A percentile compares a stretch with the other conserved stretches of the same genome.
Conservation (phyloP, 2,329 filamentous ascomycete genomes). For the Arthroderma uncinatum region DNA sequence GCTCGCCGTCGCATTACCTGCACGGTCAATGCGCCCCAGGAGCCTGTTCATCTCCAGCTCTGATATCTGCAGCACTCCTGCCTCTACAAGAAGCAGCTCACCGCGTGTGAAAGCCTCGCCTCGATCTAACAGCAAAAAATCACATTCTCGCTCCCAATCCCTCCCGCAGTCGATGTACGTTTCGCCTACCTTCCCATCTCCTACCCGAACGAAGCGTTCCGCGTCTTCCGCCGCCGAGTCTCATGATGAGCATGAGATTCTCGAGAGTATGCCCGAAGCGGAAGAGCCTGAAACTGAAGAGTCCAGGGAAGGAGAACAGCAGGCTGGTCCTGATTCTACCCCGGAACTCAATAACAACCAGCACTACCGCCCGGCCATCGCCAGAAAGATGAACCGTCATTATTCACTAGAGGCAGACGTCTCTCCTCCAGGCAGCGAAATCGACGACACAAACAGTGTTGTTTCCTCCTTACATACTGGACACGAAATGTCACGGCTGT, state of each 20-base stretch:
- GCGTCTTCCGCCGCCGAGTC: background rate
- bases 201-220: background rate
- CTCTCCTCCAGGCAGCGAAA: conserved; percentile 1
- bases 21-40: conserved; percentile 25
- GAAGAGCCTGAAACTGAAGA: conserved; percentile 17
- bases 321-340: conserved; percentile 8
- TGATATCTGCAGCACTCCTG: conserved; percentile 10
- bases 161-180: conserved; percentile 6
- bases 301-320: conserved; percentile 3
- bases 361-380: background rate
- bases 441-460: conserved; percentile 1
- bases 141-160: conserved; percentile 11
- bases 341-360: background rate
- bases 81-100: conserved; percentile 13
- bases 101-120: conserved; percentile 19
- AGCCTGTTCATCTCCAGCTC: conserved; percentile 32
- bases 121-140: conserved; percentile 18
- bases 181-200: background rate
- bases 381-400: background rate
- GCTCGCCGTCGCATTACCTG: conserved; percentile 12
- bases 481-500: background rate
- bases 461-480: conserved; percentile 11
- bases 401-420: conserved; percentile 4
- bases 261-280: conserved; percentile 32
- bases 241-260: conserved; percentile 12